Percentiles rank a stretch among this genome's conserved stretches.
Evolutionary conservation across 768 basidiomycete species (phyloP).

Genomic region (Nidularia sp.): DNA sequence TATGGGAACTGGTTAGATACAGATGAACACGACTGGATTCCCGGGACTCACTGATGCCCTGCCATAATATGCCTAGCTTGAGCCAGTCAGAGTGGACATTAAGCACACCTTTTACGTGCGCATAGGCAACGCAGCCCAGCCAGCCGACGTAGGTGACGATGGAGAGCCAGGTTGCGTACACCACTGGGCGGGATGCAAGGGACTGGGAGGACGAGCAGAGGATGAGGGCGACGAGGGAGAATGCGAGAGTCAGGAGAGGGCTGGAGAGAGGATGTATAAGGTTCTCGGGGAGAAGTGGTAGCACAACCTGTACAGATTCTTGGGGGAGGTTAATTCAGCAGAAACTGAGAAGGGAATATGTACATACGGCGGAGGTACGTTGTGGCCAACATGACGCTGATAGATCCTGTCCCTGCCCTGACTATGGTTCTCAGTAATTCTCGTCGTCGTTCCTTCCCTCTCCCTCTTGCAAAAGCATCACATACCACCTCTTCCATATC

Average conservation of each 20-base stretch:
- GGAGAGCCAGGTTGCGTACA: slow-evolving; percentile 59
- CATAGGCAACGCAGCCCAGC: slow-evolving; percentile 50
- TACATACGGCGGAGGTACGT: slow-evolving; percentile 66
- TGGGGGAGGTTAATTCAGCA: slow-evolving; percentile 7
- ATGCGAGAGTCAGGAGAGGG: slow-evolving; percentile 30
- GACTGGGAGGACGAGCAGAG: slow-evolving; percentile 48
- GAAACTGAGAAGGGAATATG: neutral
- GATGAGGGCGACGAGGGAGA: slow-evolving; percentile 42
- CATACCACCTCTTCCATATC: slow-evolving; percentile 65
- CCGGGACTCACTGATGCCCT: slow-evolving; percentile 52
- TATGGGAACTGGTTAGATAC: slow-evolving; percentile 15
- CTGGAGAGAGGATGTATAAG: slow-evolving; percentile 22
- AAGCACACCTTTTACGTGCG: slow-evolving; percentile 45
- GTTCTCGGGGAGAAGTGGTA: slow-evolving; percentile 41
- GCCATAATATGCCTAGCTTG: slow-evolving; percentile 52
- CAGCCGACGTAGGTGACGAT: slow-evolving; percentile 57
- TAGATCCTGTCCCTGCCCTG: slow-evolving; percentile 36
- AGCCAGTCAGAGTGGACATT: slow-evolving; percentile 28
- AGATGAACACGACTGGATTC: too few species aligned
- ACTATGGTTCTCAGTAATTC: slow-evolving; percentile 37
- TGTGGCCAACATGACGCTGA: slow-evolving; percentile 49
- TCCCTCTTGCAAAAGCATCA: slow-evolving; percentile 54
- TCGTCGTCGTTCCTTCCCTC: slow-evolving; percentile 46
- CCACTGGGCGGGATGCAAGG: slow-evolving; percentile 46
- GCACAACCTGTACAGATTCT: slow-evolving; percentile 54